These are phyloP conservation scores for Dendryphion nanum DNA, from an alignment of 2,329 filamentous ascomycete species.

Conservation along the genomic window DNA sequence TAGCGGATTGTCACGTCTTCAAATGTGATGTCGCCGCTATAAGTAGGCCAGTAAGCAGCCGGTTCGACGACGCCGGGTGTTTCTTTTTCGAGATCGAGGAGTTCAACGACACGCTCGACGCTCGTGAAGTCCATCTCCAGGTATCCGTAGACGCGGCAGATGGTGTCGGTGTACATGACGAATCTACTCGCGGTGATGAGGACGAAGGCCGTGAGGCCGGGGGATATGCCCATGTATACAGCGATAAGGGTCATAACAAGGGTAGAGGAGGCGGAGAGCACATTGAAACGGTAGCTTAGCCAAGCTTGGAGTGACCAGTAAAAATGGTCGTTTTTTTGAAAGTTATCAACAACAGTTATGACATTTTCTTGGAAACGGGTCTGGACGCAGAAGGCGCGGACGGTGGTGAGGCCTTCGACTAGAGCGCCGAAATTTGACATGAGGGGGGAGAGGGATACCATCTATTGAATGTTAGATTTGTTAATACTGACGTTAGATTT, in stretches of 20 bases:
- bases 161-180: constrained; percentile 66
- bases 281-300: constrained; percentile 77
- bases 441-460: constrained; percentile 82
- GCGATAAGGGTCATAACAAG: constrained; percentile 73
- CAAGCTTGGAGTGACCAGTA: constrained; percentile 86
- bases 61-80: constrained; percentile 64
- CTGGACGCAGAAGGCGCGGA: constrained; percentile 79
- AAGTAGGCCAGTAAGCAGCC: constrained; percentile 74
- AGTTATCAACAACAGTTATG: constrained; percentile 77
- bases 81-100: constrained; percentile 77
- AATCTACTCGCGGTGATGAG: constrained; percentile 68
- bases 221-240: constrained; percentile 69
- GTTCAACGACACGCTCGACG: constrained; percentile 80
- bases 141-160: constrained; percentile 79
- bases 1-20: constrained; percentile 77
- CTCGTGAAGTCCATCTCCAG: constrained; percentile 92
- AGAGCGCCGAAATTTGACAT: constrained; percentile 92
- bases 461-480: constrained; percentile 39
- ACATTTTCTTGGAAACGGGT: constrained; percentile 76
- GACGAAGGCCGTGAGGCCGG: constrained; percentile 81
- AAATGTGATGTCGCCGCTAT: constrained; percentile 71
- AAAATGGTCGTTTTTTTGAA: constrained; percentile 95
- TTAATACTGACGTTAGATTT: not conserved
- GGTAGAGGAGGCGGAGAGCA: constrained; percentile 69
- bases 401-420: constrained; percentile 80